Conservation (phyloP, 805 yeast genomes). For the Sugiyamaella chiloensis region DNA sequence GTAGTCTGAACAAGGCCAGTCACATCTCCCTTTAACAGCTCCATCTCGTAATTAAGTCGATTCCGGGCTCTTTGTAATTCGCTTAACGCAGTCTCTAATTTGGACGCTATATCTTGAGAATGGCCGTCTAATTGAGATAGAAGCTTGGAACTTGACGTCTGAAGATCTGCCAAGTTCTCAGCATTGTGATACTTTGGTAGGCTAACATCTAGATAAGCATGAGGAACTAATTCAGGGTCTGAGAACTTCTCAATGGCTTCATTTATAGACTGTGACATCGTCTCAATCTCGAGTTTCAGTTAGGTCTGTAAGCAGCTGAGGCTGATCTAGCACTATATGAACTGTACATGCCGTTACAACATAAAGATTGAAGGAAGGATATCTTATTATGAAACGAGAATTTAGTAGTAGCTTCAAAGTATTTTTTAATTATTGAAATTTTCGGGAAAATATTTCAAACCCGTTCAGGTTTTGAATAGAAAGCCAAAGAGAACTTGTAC, state of each 20-base stretch:
- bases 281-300: too few relatives aligned
- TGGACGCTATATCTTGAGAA: slow-evolving; percentile 30
- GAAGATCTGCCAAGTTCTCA: slow-evolving; percentile 26
- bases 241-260: slow-evolving; percentile 23
- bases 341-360: too few relatives aligned
- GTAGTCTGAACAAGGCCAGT: slow-evolving; percentile 23
- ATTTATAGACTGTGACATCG: not conserved
- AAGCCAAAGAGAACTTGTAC: too few relatives aligned
- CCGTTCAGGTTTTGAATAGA: too few relatives aligned
- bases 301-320: too few relatives aligned
- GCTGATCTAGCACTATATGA: too few relatives aligned
- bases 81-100: slow-evolving; percentile 27
- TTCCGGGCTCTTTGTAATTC: slow-evolving; percentile 28
- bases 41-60: slow-evolving; percentile 34
- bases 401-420: too few relatives aligned
- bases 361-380: too few relatives aligned
- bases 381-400: too few relatives aligned
- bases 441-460: too few relatives aligned
- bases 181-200: slow-evolving; percentile 19
- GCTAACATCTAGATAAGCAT: slow-evolving; percentile 25
- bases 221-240: slow-evolving; percentile 30
- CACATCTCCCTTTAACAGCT: slow-evolving; percentile 32
- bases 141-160: slow-evolving; percentile 29
- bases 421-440: too few relatives aligned
- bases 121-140: slow-evolving; percentile 32